Base-by-base conservation (phyloP, 495 filamentous ascomycete species). In the Aspergillus panamensis region DNA sequence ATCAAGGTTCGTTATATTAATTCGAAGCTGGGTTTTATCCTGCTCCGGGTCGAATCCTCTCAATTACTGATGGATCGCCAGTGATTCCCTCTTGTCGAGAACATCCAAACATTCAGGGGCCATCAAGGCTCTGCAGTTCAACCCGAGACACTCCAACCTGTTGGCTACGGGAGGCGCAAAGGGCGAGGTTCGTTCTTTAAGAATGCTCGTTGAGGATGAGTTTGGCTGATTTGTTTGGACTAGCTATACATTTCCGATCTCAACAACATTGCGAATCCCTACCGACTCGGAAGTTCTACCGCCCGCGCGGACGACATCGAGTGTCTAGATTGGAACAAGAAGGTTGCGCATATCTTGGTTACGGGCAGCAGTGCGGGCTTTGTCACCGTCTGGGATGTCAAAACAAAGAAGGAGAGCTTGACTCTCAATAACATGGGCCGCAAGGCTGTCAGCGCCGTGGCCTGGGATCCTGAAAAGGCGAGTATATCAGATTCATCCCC, bases 341-440 rank as follows among this genome's bases (percentile, higher is more conserved):
- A 96, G 77, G 92, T 97, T 39, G 80, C 92, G 19, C 92, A 99
- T 71, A 99, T 99, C 66, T 73, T 97, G 58, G 95, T 91, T 29
- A 96, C 94, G 12, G 94, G 94, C 61, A 92, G 93, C 67, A 91
- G 84, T 62, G 94, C 91, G 17, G 94, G 94, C 10, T 96, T 96
- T 66, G 92, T 97, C 29, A 97, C 94, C 10, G 92, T 99, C 3
- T 99, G 94, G 94, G 94, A 99, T 78, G 84, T 97, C 43, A 96
- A 96, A 78, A 88, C 87, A 0, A 97, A 95, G 82, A 96, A 93
- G 74, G 92, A 96, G 63, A 96, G 90, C 52, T 76, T 99, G 70
- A 96, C 92, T 2, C 76, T 99, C 55, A 97, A 96, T 76, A 97
- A 96, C 71, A 76, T 83, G 66, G 91, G 91, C 61, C 82, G 94